These are phyloP conservation scores for Wickerhamiella cacticola DNA, from an alignment of 805 yeast genomes.

Conservation along the genomic window DNA sequence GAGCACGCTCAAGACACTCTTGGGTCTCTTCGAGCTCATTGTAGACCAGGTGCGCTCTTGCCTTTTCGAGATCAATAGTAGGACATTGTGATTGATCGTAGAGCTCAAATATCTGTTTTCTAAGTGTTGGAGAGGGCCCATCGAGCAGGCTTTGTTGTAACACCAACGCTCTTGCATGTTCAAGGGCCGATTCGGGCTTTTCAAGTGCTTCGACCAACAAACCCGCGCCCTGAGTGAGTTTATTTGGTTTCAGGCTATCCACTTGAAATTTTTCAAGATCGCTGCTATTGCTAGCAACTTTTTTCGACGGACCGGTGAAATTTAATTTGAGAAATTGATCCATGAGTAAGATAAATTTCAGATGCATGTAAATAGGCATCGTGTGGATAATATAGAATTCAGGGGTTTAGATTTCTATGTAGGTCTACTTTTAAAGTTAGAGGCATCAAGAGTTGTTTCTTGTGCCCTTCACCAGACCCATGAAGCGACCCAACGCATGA, in stretches of 20 bases:
- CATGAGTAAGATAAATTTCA: constrained; percentile 23
- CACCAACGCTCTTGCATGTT: constrained; percentile 29
- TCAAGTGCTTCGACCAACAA: constrained; percentile 41
- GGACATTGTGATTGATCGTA: constrained; percentile 16
- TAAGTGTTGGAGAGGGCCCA: constrained; percentile 23
- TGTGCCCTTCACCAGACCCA: too few relatives aligned
- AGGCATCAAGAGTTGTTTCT: too few relatives aligned
- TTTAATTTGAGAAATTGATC: constrained; percentile 65
- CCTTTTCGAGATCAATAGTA: constrained; percentile 42
- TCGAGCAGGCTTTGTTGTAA: constrained; percentile 28
- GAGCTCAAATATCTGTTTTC: constrained; percentile 19
- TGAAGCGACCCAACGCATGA: too few relatives aligned
- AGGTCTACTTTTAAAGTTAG: too few relatives aligned
- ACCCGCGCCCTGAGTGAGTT: constrained; percentile 48
- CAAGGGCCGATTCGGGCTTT: constrained; percentile 29
- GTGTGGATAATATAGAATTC: background rate
- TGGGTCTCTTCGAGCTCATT: constrained; percentile 25
- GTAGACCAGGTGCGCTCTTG: constrained; percentile 36
- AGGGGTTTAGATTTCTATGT: background rate
- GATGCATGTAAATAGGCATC: too few relatives aligned
- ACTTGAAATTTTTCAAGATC: constrained; percentile 34
- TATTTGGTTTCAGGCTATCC: constrained; percentile 36
- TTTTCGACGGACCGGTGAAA: constrained; percentile 63
- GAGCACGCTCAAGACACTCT: constrained; percentile 21
- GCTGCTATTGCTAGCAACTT: constrained; percentile 6